phyloP scores from a whole-genome alignment of 169 alveolate species.

The Plasmodium gonderi region DNA sequence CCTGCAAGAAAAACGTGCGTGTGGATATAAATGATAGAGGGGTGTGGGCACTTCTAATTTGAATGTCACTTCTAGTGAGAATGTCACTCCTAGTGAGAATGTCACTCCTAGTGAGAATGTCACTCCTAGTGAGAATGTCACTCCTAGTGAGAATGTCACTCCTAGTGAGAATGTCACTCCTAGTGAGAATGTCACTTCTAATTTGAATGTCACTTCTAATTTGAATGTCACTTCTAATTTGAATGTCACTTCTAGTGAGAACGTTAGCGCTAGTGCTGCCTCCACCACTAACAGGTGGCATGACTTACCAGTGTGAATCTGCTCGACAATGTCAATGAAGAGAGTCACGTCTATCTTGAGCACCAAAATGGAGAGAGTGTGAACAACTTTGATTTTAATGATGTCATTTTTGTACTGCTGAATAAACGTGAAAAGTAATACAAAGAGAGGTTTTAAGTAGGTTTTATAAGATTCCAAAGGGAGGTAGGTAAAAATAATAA shows the following conservation, averaged over 20 bases:
- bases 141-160: too few relatives aligned
- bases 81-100: too few relatives aligned
- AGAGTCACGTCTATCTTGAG: conserved; percentile 5
- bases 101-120: too few relatives aligned
- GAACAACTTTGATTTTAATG: conserved; percentile 35
- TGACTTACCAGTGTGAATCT: neutral
- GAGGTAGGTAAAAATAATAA: conserved; percentile 82
- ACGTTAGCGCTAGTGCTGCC: neutral
- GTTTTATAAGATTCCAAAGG: conserved; percentile 82
- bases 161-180: too few relatives aligned
- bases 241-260: too few relatives aligned
- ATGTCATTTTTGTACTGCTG: conserved; percentile 80
- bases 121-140: too few relatives aligned
- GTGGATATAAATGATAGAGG: neutral
- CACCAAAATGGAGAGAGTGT: conserved; percentile 22
- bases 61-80: too few relatives aligned
- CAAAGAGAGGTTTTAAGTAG: conserved; percentile 82
- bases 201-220: too few relatives aligned
- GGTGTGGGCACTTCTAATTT: too few relatives aligned
- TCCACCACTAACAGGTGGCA: neutral
- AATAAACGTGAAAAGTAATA: conserved; percentile 81
- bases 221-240: too few relatives aligned
- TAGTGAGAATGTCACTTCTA: too few relatives aligned
- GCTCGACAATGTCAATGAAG: conserved; percentile 15
- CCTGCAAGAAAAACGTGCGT: neutral